Conservation (phyloP, 2,329 filamentous ascomycete genomes). For the Annulohypoxylon truncatum region DNA sequence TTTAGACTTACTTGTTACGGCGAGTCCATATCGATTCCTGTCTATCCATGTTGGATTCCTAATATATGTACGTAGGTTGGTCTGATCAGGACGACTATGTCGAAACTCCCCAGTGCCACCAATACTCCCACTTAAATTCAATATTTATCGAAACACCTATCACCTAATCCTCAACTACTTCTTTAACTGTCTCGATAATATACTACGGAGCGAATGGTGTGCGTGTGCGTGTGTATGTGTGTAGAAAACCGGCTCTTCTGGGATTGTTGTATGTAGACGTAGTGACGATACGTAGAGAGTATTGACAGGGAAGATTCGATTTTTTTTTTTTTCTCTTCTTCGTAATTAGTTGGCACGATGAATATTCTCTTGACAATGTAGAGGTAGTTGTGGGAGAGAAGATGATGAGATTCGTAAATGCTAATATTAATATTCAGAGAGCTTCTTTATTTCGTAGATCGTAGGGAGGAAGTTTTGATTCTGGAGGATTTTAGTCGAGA, state of each 20-base stretch:
- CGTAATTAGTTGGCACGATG: conserved; percentile 10
- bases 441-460: not conserved
- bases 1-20: conserved; percentile 77
- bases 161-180: not conserved
- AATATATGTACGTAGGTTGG: conserved; percentile 26
- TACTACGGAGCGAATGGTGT: conserved; percentile 11
- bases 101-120: conserved; percentile 36
- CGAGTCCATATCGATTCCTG: conserved; percentile 74
- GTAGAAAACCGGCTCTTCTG: not conserved
- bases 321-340: not conserved
- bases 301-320: conserved; percentile 2
- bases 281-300: conserved; percentile 14
- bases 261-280: not conserved
- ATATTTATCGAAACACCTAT: conserved; percentile 16
- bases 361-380: conserved; percentile 11
- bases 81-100: conserved; percentile 38
- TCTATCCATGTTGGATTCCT: conserved; percentile 64
- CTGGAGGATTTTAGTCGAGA: conserved; percentile 15
- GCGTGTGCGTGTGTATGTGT: not conserved
- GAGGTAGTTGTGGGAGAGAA: not conserved
- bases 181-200: conserved; percentile 3
- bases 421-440: conserved; percentile 13
- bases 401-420: conserved; percentile 5
- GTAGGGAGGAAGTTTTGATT: conserved; percentile 10
- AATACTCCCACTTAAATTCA: conserved; percentile 23